phyloP scores from a whole-genome alignment of 2,329 filamentous ascomycete species.

The Ceratocystis papillata region DNA sequence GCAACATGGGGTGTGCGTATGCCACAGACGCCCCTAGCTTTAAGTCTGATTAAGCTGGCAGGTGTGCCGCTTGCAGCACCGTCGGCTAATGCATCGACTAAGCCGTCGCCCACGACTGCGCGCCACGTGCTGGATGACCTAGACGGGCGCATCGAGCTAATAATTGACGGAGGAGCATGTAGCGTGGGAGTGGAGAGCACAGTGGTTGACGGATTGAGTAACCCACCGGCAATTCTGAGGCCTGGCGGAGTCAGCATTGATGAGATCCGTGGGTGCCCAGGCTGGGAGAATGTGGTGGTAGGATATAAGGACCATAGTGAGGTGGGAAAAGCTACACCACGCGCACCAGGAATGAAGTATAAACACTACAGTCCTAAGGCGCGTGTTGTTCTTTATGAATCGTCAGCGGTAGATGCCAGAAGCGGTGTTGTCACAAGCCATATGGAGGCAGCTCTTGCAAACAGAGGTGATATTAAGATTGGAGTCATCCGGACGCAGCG shows the following conservation, averaged over 20 bases:
- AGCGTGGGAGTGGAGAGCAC: slow-evolving; percentile 91
- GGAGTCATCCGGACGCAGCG: slow-evolving; percentile 47
- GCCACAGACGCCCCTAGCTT: slow-evolving; percentile 67
- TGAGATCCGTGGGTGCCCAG: slow-evolving; percentile 58
- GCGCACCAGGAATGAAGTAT: slow-evolving; percentile 97
- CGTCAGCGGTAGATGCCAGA: slow-evolving; percentile 32
- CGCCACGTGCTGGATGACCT: slow-evolving; percentile 83
- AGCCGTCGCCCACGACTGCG: slow-evolving; percentile 82
- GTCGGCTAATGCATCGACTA: slow-evolving; percentile 88
- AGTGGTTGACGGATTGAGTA: slow-evolving; percentile 79
- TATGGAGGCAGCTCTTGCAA: slow-evolving; percentile 27
- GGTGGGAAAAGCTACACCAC: slow-evolving; percentile 51
- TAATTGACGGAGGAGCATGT: slow-evolving; percentile 80
- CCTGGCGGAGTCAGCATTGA: slow-evolving; percentile 83
- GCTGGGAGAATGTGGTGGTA: slow-evolving; percentile 69
- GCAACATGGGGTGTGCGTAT: slow-evolving; percentile 81
- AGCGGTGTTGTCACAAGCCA: slow-evolving; percentile 34
- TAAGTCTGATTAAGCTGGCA: slow-evolving; percentile 71
- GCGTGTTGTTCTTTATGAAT: slow-evolving; percentile 70
- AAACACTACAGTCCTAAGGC: slow-evolving; percentile 93
- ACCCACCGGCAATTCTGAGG: slow-evolving; percentile 69
- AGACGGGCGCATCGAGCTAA: slow-evolving; percentile 67
- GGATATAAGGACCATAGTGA: slow-evolving; percentile 71
- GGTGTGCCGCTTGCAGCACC: slow-evolving; percentile 77
- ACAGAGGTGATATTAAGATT: slow-evolving; percentile 30